Base-by-base conservation (phyloP, 345 rosid species). In the Stellera chamaejasme region DNA sequence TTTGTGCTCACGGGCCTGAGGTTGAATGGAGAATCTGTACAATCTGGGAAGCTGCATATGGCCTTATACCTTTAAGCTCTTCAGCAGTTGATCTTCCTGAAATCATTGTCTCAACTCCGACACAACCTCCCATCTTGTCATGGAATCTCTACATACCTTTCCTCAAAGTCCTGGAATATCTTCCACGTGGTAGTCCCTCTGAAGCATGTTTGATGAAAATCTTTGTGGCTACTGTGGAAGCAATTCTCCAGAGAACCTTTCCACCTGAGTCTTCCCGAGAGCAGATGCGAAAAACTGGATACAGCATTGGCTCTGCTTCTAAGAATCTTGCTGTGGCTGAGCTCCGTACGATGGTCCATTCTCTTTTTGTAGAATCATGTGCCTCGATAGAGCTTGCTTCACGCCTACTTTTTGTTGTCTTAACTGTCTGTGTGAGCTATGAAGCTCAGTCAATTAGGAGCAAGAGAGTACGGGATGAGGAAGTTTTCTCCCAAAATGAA, bases 1-100 rank as follows among this genome's bases (percentile, higher is more conserved):
- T 92, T 63, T 92, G 98, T 75, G 98, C 96, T 67, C 98, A 92
- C 56, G 98, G 98, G 48, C 96, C 98, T 27, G 96, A 92, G 71
- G 98, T 92, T 53, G 98, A 92, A 56, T 92, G 98, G 98, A 82
- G 98, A 77, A 92, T 92, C 45, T 92, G 98, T 72, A 92, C 98
- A 32, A 92, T 92, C 54, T 92, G 98, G 98, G 98, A 92, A 79
- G 98, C 98, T 55, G 96, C 98, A 39, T 92, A 92, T 60, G 98
- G 98, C 48, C 64, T 92, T 66, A 85, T 92, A 68, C 98, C 98
- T 43, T 71, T 92, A 62, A 85, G 93, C 63, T 92, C 98, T 58
- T 92, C 98, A 10, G 95, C 80, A 6, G 93, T 92, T 63, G 98
- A 92, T 86, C 98, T 92, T 75, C 96, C 98, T 0, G 98, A 92